Evolutionary conservation across 2,329 filamentous ascomycete species (phyloP), one percentile per base, ranked within the genome.

Genomic region (Trichoderma semiorbis): DNA sequence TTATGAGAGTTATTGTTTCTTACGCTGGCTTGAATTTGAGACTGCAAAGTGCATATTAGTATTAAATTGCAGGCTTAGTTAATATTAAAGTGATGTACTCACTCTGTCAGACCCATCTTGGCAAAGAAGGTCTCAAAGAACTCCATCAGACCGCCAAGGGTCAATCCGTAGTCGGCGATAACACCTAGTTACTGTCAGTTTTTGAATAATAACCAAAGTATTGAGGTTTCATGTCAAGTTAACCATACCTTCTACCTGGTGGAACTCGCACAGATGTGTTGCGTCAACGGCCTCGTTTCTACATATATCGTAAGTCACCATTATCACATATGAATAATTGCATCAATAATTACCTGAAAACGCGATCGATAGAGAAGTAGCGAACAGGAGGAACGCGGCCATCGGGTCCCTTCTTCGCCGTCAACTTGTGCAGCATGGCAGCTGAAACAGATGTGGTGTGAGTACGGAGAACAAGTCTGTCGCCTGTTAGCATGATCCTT

Each of bases 361-460:
- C 96, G 69, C 96, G 91, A 83, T 99, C 96, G 80, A 99, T 99
- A 74, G 94, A 97, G 86, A 99, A 99, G 86, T 97, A 98, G 74
- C 95, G 91, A n/a, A 94, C 94, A 43, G 89, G 87, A 18, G 87
- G 88, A 61, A 88, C 87, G 67, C 85, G 84, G 61, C 89, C 89
- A 77, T 90, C 88, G 6, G 93, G 93, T 16, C 93, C 92, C 72
- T 93, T 94, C 79, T 92, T 88, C 71, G 92, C 89, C 32, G 96
- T 94, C 67, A 99, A 88, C 79, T 94, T 94, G 84, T 97, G 91
- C 75, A 99, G 89, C 86, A 97, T 94, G 78, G 93, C 93, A 32
- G 95, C 92, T 50, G 93, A 97, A 74, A 97, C 92, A 67, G 96
- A 92, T 36, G 96, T 99, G 4, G 96, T 99, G 84, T 99, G 96